Base-by-base conservation (phyloP, 352 stramenopile genomes). In the Phytophthora litchii region DNA sequence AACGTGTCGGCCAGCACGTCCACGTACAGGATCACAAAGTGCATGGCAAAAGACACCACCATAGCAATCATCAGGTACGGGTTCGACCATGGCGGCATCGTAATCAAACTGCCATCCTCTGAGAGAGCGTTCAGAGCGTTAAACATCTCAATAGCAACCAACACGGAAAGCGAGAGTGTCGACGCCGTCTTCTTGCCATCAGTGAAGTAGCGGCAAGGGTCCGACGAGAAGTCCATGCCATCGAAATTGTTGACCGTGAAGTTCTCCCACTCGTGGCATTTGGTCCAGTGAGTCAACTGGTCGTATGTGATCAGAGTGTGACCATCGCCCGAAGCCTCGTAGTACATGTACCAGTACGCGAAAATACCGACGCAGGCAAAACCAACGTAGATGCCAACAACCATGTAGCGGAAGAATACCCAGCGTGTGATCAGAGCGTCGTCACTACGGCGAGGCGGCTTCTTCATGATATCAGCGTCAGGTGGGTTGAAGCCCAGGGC, bases 401-500 rank as follows among this genome's bases (percentile, higher is more conserved):
- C 86, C 80, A 98, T 91, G 83, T 99, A 99, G 37, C 97, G 89
- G 69, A 97, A 98, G 45, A 99, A 95, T 47, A 99, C 88, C 96
- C 97, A 99, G 41, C 81, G 75, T 37, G 97, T 99, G 83, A 99
- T 98, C 34, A 99, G 95, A 21, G 95, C 94, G 62, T 99, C 97
- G 64, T 98, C 88, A 38, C 85, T 96, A 57, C 94, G 92, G 45
- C 98, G 89, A 59, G 97, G 97, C 19, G 92, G 90, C 63, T 97
- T 91, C 56, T 83, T 90, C 97, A 99, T 99, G 48, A 99, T 95
- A 81, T 99, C 95, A 25, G 89, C 93, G 65, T 98, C 94, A 25
- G 97, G 94, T 35, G 97, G 96, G 81, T 99, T 99, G 76, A 99
- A 99, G 21, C 97, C 97, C 4, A 99, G 86, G 13, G 97, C 96